Evolutionary conservation across 441 rosid species (phyloP), one percentile per base, ranked within the genome.

Genomic region (Omphalea diandra): DNA sequence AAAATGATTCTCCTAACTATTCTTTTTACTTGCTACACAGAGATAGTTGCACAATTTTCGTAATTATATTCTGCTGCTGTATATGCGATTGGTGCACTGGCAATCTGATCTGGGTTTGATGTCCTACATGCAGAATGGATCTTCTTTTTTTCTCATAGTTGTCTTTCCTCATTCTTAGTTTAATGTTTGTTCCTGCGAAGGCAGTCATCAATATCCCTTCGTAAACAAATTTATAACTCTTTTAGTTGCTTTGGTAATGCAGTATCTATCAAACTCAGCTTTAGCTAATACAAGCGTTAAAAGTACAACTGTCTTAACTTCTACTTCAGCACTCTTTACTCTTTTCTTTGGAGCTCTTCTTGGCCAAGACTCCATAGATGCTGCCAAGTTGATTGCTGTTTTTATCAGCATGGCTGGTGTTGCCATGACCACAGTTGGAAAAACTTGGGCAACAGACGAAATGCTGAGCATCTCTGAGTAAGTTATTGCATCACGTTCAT

Each of bases 291-390:
- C 94, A 20, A 88, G 89, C 18, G 91, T 88, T 49, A 89, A 89
- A 43, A 88, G 86, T 59, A 83, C 93, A 56, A 88, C 93, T 20
- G 83, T 88, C 72, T 81, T 88, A 36, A 82, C 85, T 4, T 86
- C 91, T 27, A 88, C 94, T 55, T 86, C 91, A 3, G 88, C 86
- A 7, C 87, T 88, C 49, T 88, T 85, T 74, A 83, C 94, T n/a
- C 89, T 88, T 62, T 78, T 83, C 68, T 82, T 86, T 43, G 94
- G 89, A 63, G 87, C 82, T 67, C 77, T 86, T 46, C 87, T 86
- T 2, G 84, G 91, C 27, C 84, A 86, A 73, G 94, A 88, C 68
- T 80, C 85, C 0, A 58, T 88, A 57, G 80, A 65, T 67, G 55
- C 78, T 14, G 73, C 77, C 3, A 88, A 85, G 81, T 86, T 83